Evolutionary conservation across 306 rosid species (phyloP).

Genomic region (Pyrus pyrifolia): DNA sequence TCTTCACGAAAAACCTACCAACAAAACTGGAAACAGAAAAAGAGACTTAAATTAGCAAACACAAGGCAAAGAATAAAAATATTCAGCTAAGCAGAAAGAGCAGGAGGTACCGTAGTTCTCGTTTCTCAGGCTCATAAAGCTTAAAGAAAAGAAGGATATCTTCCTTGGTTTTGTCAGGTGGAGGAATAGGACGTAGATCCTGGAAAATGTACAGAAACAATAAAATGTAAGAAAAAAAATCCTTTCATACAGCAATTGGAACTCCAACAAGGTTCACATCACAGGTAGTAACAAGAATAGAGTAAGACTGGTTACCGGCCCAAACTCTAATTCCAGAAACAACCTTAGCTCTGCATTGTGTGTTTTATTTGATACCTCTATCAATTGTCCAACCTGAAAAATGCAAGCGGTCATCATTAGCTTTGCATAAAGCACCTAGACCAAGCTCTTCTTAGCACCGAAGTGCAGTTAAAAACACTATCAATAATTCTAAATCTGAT

Average conservation of each 20-base stretch:
- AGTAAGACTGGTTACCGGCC: conserved; percentile 43
- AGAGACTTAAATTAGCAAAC: conserved; percentile 6
- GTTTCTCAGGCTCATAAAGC: conserved; percentile 66
- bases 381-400: conserved; percentile 77
- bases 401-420: conserved; percentile 2
- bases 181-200: conserved; percentile 69
- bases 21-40: conserved; percentile 42
- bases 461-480: background rate
- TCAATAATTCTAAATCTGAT: background rate
- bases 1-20: conserved; percentile 69
- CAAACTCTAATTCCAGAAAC: conserved; percentile 76
- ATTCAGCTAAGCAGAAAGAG: conserved; percentile 10
- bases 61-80: background rate
- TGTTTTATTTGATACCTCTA: conserved; percentile 62
- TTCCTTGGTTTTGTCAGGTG: conserved; percentile 64
- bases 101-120: conserved; percentile 56
- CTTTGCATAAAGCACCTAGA: background rate
- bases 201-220: conserved; percentile 24
- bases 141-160: conserved; percentile 76
- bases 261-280: conserved; percentile 3
- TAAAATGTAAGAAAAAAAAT: background rate
- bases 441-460: background rate
- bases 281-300: background rate
- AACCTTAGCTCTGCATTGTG: conserved; percentile 66
- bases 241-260: background rate